Evolutionary conservation across 2,329 filamentous ascomycete species (phyloP).

Genomic region (Helotiales sp.): DNA sequence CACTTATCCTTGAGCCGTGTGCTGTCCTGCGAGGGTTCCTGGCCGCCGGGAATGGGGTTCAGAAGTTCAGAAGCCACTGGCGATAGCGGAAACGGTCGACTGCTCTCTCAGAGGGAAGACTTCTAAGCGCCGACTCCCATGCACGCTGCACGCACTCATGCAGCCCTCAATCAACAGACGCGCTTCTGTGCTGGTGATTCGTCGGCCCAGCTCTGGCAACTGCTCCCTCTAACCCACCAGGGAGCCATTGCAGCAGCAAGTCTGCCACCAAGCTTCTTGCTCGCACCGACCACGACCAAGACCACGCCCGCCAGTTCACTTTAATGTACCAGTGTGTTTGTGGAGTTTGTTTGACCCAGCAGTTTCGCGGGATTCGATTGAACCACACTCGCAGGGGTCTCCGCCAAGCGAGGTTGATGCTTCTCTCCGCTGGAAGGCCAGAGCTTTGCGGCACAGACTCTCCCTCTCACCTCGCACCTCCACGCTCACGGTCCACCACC

Average conservation of each 20-base stretch:
- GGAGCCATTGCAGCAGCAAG: constrained; percentile 10
- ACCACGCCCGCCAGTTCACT: neutral
- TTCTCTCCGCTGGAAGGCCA: constrained; percentile 13
- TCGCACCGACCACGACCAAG: neutral
- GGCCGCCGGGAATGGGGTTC: neutral
- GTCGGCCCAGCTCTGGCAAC: constrained; percentile 23
- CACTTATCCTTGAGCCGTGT: neutral
- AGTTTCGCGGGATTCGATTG: neutral
- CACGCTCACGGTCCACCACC: constrained; percentile 2
- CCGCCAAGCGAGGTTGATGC: constrained; percentile 20
- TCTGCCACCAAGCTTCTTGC: neutral
- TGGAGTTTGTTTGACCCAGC: no score
- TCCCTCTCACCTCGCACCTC: neutral
- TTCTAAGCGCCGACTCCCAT: constrained; percentile 22
- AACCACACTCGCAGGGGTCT: constrained; percentile 9
- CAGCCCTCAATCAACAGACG: constrained; percentile 29
- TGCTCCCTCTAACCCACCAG: constrained; percentile 17
- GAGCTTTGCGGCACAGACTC: neutral
- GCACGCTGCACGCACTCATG: constrained; percentile 22
- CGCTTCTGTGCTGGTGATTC: constrained; percentile 29
- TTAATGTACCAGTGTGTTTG: no score
- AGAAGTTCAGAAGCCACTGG: no score
- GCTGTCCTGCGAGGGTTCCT: neutral
- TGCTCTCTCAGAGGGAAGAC: neutral
- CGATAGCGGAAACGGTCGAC: neutral